Base-by-base conservation (phyloP, 1,284 basidiomycete genomes). In the Cryptococcus floricola region DNA sequence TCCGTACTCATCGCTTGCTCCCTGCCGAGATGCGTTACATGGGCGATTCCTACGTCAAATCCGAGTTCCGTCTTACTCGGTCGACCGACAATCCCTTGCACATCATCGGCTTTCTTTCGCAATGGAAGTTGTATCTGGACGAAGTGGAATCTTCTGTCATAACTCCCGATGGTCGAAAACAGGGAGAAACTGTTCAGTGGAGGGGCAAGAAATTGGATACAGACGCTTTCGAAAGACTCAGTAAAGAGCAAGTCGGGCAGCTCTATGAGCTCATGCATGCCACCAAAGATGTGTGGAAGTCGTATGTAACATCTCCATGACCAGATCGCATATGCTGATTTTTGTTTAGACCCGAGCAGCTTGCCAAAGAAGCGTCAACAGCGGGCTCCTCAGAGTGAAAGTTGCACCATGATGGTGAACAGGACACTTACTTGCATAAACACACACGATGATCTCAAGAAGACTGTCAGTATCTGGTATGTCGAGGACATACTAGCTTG, bases 51-150 rank as follows among this genome's bases (percentile, higher is more conserved):
- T 96, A 95, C 70, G 82, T 95, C 56, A 95, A 91, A 79, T 84
- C 87, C 62, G 92, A 97, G 74, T 96, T 95, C 73, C 84, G 87
- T 19, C 80, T 87, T 49, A 92, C 94, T 60, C 83, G 79, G 63
- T 78, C 82, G n/a, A 84, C 86, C 12, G 86, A 86, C 37, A 95
- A 96, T 76, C 89, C 91, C 2, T 81, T 87, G 5, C 85, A 95
- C 73, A 85, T 95, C 61, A 92, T 96, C 71, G 91, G 90, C 2
- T 97, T 97, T 71, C 80, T 96, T 16, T 87, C 87, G 4, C 89
- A 95, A 67, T 96, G 93, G 93, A 95, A 94, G 74, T 71, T 83
- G 57, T 97, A 96, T 73, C 81, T 96, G 53, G 89, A 94, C 66
- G 78, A 84, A 62, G 70, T 93, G 18, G 70, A 76, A 54, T 23